Evolutionary conservation across 2,329 filamentous ascomycete species (phyloP).

Genomic region (Akanthomyces muscarius): DNA sequence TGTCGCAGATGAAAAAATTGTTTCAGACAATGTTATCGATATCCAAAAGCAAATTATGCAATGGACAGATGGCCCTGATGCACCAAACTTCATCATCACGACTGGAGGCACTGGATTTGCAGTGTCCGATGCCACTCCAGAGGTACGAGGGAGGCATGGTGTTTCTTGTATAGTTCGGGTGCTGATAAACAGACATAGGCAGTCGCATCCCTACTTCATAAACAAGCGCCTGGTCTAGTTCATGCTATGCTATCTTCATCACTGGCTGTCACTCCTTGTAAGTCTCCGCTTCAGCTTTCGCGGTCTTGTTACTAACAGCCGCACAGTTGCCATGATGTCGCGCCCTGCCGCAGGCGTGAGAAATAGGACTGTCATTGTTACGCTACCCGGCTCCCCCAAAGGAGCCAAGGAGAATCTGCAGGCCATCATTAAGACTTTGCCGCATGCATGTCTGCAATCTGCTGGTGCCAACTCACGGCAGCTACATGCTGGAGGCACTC

Average conservation of each 20-base stretch:
- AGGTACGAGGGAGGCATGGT: constrained; percentile 49
- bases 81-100: constrained; percentile 74
- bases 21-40: constrained; percentile 67
- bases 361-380: constrained; percentile 77
- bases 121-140: constrained; percentile 77
- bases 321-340: constrained; percentile 88
- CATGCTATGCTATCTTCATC: constrained; percentile 91
- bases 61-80: constrained; percentile 66
- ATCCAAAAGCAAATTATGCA: constrained; percentile 70
- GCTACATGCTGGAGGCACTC: constrained; percentile 75
- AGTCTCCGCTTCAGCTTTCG: constrained; percentile 32
- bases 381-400: constrained; percentile 90
- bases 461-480: constrained; percentile 75
- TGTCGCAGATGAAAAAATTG: constrained; percentile 65
- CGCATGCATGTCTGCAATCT: constrained; percentile 90
- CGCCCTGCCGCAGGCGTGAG: constrained; percentile 86
- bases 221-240: constrained; percentile 84
- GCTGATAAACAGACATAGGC: constrained; percentile 48
- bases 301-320: constrained; percentile 24
- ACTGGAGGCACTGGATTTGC: constrained; percentile 95
- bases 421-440: constrained; percentile 81
- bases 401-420: constrained; percentile 91
- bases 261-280: constrained; percentile 82
- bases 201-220: constrained; percentile 73
- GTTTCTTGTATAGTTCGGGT: background rate